These are phyloP conservation scores for Achaetomiella virescens DNA, from an alignment of 495 filamentous ascomycete species.

Conservation along the genomic window DNA sequence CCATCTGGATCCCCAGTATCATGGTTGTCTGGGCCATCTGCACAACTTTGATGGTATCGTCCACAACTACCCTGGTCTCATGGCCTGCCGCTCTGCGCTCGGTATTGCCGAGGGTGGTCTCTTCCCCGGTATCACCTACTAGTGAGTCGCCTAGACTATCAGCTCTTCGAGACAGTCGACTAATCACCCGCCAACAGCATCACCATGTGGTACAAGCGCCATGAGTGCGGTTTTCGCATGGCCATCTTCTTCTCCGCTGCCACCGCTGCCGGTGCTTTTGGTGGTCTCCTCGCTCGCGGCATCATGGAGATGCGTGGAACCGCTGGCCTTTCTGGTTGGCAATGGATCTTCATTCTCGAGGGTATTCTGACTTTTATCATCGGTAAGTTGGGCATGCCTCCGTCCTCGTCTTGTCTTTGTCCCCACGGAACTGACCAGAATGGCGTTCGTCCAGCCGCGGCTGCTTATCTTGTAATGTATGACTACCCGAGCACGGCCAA, in stretches of 20 bases:
- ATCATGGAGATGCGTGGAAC: slow-evolving; percentile 61
- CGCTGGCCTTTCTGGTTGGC: slow-evolving; percentile 60
- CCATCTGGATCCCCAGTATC: slow-evolving; percentile 51
- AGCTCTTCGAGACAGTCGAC: neutral
- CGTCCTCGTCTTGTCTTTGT: too few relatives aligned
- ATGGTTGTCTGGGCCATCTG: slow-evolving; percentile 56
- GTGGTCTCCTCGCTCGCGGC: slow-evolving; percentile 65
- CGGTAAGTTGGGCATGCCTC: slow-evolving; percentile 10
- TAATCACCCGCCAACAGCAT: slow-evolving; percentile 35
- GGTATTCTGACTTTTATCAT: slow-evolving; percentile 62
- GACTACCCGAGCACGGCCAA: slow-evolving; percentile 72
- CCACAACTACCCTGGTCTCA: slow-evolving; percentile 62
- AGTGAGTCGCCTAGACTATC: slow-evolving; percentile 14
- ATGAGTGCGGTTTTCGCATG: slow-evolving; percentile 58
- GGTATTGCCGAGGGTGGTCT: slow-evolving; percentile 75
- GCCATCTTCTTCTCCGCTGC: slow-evolving; percentile 84
- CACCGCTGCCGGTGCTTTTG: slow-evolving; percentile 70
- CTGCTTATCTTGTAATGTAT: slow-evolving; percentile 65
- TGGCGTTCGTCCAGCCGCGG: slow-evolving; percentile 36
- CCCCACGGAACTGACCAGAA: neutral
- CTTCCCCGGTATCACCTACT: slow-evolving; percentile 73
- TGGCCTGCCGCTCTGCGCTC: slow-evolving; percentile 65
- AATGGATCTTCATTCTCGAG: slow-evolving; percentile 72
- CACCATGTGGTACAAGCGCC: slow-evolving; percentile 63
- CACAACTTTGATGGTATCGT: slow-evolving; percentile 62